Conservation (phyloP, 345 rosid genomes). For the Sonneratia caseolaris region DNA sequence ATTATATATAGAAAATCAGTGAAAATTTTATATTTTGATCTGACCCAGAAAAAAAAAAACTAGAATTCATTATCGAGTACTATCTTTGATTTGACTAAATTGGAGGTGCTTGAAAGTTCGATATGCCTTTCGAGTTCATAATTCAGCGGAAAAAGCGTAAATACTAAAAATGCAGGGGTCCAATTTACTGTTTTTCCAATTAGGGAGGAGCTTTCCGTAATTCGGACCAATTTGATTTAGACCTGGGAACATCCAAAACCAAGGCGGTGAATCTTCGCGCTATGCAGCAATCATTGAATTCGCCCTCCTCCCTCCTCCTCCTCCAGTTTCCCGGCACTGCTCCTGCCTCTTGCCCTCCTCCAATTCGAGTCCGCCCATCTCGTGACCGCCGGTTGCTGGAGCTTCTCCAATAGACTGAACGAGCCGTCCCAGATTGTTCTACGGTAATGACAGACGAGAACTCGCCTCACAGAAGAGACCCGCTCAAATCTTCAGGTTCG, state of each 20-base stretch:
- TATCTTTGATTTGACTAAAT: too few relatives aligned
- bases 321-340: neutral
- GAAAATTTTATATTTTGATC: too few relatives aligned
- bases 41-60: too few relatives aligned
- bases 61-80: too few relatives aligned
- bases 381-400: neutral
- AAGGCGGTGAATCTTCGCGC: constrained; percentile 7
- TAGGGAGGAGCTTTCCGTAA: neutral
- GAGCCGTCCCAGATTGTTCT: neutral
- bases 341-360: neutral
- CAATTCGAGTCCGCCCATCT: constrained; percentile 1
- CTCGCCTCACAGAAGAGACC: constrained; percentile 46
- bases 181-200: neutral
- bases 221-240: neutral
- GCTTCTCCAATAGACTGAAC: neutral
- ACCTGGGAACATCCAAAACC: constrained; percentile 1
- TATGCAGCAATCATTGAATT: neutral
- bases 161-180: neutral
- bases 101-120: too few relatives aligned
- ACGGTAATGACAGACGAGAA: constrained; percentile 62
- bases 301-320: neutral
- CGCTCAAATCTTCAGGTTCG: constrained; percentile 65
- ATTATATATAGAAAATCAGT: too few relatives aligned
- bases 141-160: neutral
- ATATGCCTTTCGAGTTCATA: neutral